Evolutionary conservation across 2,329 filamentous ascomycete species (phyloP), one percentile per base, ranked within the genome.

Genomic region (Cylindrodendrum hubeiense): DNA sequence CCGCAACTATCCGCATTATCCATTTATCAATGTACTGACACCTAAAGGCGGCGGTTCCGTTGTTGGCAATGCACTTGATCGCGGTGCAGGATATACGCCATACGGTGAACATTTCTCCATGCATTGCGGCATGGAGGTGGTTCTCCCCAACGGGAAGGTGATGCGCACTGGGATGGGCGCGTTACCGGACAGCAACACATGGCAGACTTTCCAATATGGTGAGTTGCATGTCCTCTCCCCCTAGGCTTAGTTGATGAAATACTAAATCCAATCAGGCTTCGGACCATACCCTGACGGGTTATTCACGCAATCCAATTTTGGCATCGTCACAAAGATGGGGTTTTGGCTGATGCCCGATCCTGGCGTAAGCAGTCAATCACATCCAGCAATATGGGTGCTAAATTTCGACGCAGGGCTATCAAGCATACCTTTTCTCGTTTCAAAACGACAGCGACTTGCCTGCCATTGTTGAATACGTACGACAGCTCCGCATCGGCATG

Each of bases 291-390:
- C 28, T 12, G 62, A 61, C 13, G 62, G 62, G 17, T 56, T 65
- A 26, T 65, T 65, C 41, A 37, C 51, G 13, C 62, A 65, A 24
- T 61, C 57, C 9, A 65, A 61, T 15, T 53, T 56, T 26, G 62
- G 62, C 28, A 65, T 65, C 22, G 56, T 65, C 24, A 56, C 56
- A 24, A 65, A 65, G 44, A 65, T 65, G 55, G 62, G 62, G 8
- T 26, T 57, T 17, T 61, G 50, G 51, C 51, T 65, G 2, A 60
- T 60, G 62, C 62, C 56, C 8, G 50, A 60, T 22, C 56, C 56
- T 41, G 51, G 61, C 13, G 56, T 64, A n/a, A 39, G 61, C 41
- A 12, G 21, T 5, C 2, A 49, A 10, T 7, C n/a, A 12, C 6
- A 7, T 26, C 8, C 17, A 5, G 9, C 4, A 28, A 24, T 9